phyloP scores from a whole-genome alignment of 257 asterid genomes.

The Anisodus tanguticus region DNA sequence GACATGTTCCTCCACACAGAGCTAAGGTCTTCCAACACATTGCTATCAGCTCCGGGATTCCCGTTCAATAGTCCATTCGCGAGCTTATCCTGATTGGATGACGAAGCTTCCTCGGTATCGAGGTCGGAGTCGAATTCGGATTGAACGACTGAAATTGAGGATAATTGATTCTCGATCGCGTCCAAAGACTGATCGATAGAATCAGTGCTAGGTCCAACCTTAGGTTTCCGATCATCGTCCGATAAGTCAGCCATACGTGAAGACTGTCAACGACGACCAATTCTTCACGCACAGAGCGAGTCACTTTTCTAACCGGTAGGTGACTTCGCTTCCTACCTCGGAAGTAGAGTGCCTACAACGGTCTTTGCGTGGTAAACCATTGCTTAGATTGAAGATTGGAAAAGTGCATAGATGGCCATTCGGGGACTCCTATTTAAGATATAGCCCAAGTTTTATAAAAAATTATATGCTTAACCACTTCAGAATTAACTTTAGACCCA shows the following conservation, averaged over 20 bases:
- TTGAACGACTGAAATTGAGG: slow-evolving; percentile 75
- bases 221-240: slow-evolving; percentile 45
- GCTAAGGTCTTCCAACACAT: slow-evolving; percentile 45
- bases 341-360: background rate
- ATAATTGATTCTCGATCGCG: slow-evolving; percentile 88
- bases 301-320: slow-evolving; percentile 3
- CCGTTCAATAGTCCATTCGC: slow-evolving; percentile 44
- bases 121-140: slow-evolving; percentile 26
- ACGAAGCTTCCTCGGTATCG: background rate
- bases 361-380: background rate
- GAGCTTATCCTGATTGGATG: slow-evolving; percentile 34
- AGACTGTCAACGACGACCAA: background rate
- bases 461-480: background rate
- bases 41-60: slow-evolving; percentile 36
- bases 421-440: background rate
- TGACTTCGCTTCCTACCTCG: background rate
- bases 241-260: slow-evolving; percentile 37
- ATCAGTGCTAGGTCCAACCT: slow-evolving; percentile 41
- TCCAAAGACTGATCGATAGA: slow-evolving; percentile 88
- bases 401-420: background rate
- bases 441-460: background rate
- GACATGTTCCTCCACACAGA: slow-evolving; percentile 51
- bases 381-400: background rate
- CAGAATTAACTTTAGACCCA: background rate
- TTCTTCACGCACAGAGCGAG: background rate